phyloP scores from a whole-genome alignment of 164 flowering plant species.

The Aristolochia fimbriata region DNA sequence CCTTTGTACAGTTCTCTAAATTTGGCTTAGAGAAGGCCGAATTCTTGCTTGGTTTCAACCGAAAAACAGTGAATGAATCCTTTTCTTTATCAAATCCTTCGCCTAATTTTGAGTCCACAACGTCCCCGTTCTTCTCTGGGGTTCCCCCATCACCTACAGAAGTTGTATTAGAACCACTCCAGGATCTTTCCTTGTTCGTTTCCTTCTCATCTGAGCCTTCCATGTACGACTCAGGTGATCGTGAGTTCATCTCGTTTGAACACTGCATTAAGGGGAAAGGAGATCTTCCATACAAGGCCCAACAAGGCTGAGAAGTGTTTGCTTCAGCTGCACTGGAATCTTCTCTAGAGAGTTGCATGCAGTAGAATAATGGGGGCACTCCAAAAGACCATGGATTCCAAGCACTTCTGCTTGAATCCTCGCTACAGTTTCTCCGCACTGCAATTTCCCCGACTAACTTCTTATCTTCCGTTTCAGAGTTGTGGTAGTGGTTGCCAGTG shows the following conservation, averaged over 20 bases:
- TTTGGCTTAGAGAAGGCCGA: constrained; percentile 17
- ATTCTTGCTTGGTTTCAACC: constrained; percentile 16
- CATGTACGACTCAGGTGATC: constrained; percentile 6
- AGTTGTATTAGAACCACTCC: constrained; percentile 28
- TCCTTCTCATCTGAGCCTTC: constrained; percentile 9
- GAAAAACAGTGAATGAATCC: constrained; percentile 4
- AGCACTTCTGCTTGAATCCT: constrained; percentile 2
- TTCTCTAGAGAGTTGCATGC: constrained; percentile 18
- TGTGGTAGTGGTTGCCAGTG: constrained; percentile 8
- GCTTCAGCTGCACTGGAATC: constrained; percentile 9
- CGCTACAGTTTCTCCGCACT: constrained; percentile 2
- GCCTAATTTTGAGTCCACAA: constrained; percentile 14
- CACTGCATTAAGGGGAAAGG: constrained; percentile 17
- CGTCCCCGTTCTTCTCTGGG: constrained; percentile 18
- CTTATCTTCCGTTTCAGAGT: constrained; percentile 7
- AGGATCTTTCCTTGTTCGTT: constrained; percentile 26
- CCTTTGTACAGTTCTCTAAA: constrained; percentile 19
- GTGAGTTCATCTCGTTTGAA: constrained; percentile 7
- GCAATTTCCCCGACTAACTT: constrained; percentile 7
- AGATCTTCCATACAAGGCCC: constrained; percentile 24
- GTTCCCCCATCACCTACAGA: constrained; percentile 14
- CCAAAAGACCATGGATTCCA: constrained; percentile 15
- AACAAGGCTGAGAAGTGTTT: constrained; percentile 20
- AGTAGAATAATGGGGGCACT: constrained; percentile 9
- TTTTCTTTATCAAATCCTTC: constrained; percentile 6